These are phyloP conservation scores for Diaporthe sp. DNA, from an alignment of 2,329 filamentous ascomycete genomes.

Conservation along the genomic window DNA sequence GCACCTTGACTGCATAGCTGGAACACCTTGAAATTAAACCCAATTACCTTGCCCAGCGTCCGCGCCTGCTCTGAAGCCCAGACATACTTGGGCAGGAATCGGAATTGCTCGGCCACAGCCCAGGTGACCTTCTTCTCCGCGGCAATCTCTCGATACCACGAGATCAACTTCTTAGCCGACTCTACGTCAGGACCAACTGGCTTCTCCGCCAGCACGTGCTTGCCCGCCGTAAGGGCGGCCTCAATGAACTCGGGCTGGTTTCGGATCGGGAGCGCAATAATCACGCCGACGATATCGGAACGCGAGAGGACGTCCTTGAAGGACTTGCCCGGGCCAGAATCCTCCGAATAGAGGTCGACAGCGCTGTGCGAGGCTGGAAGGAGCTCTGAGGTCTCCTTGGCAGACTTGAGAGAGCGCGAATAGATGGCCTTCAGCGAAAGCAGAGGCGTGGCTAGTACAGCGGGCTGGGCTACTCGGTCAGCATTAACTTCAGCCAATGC, in stretches of 20 bases:
- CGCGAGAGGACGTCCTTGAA: conserved; percentile 61
- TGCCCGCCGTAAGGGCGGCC: conserved; percentile 67
- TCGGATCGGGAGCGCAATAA: conserved; percentile 69
- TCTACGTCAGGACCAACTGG: conserved; percentile 52
- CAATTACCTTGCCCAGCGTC: conserved; percentile 62
- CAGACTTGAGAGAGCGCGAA: conserved; percentile 67
- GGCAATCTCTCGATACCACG: conserved; percentile 49
- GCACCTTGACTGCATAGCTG: conserved; percentile 48
- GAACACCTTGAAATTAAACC: conserved; percentile 54
- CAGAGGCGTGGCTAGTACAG: conserved; percentile 35
- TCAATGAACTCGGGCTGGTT: conserved; percentile 67
- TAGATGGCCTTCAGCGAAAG: conserved; percentile 70
- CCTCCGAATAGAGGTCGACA: conserved; percentile 65
- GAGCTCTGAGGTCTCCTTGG: conserved; percentile 47
- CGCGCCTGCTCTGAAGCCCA: conserved; percentile 61
- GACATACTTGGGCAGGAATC: conserved; percentile 66
- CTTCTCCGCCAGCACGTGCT: conserved; percentile 52
- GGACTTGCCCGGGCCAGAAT: conserved; percentile 55
- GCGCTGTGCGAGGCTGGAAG: conserved; percentile 42
- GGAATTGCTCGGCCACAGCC: conserved; percentile 76
- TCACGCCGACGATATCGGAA: conserved; percentile 62
- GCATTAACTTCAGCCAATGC: not conserved
- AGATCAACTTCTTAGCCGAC: conserved; percentile 48
- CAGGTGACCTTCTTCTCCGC: conserved; percentile 51
- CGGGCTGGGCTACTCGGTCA: conserved; percentile 25